Evolutionary conservation across 495 filamentous ascomycete species (phyloP).

Genomic region (Beverwykella pulmonaria): DNA sequence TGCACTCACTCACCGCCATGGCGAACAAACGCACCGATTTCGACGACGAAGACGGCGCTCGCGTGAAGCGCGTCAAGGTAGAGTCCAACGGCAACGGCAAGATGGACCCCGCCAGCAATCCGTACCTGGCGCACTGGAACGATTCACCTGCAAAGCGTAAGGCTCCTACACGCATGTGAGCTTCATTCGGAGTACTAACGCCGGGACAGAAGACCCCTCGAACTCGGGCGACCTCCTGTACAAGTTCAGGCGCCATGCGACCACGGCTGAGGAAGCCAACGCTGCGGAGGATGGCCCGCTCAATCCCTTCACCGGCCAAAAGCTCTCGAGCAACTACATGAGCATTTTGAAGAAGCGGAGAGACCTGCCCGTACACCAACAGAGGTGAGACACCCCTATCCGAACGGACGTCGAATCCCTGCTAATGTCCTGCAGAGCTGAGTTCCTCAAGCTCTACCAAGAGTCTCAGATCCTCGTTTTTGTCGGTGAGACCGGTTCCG

Average conservation of each 20-base stretch:
- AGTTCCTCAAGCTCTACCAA: conserved; percentile 92
- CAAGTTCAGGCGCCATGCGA: conserved; percentile 73
- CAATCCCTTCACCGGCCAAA: conserved; percentile 80
- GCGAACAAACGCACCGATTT: conserved; percentile 46
- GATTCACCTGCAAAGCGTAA: conserved; percentile 52
- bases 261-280: conserved; percentile 73
- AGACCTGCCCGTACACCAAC: conserved; percentile 84
- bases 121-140: conserved; percentile 91
- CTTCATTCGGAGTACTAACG: conserved; percentile 2
- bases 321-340: conserved; percentile 82
- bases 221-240: conserved; percentile 54
- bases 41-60: conserved; percentile 44
- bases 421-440: conserved; percentile 59
- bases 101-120: conserved; percentile 71
- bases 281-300: conserved; percentile 76
- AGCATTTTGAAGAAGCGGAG: conserved; percentile 81
- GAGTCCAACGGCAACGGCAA: conserved; percentile 56
- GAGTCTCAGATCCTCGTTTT: conserved; percentile 94
- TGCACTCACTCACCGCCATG: conserved; percentile 36
- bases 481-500: conserved; percentile 98
- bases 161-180: not conserved
- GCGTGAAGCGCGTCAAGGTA: conserved; percentile 53
- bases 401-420: conserved; percentile 17
- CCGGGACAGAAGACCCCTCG: conserved; percentile 45
- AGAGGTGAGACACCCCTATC: conserved; percentile 61